These are phyloP conservation scores for Penicillium arizonense DNA, from an alignment of 495 filamentous ascomycete genomes.

Conservation along the genomic window DNA sequence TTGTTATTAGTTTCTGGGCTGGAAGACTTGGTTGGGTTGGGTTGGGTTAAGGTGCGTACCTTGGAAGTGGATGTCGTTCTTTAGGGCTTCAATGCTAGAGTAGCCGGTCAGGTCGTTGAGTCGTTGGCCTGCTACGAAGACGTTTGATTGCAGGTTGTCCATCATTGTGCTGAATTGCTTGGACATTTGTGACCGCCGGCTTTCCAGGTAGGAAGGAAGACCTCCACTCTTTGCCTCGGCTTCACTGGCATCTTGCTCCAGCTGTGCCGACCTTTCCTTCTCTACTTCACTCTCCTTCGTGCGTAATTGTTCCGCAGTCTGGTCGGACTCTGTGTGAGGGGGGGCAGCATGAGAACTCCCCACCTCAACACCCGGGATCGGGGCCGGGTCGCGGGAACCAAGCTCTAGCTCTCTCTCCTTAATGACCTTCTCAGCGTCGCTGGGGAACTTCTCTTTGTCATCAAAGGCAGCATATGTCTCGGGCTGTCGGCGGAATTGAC, in stretches of 20 bases:
- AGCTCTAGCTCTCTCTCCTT: slow-evolving; percentile 12
- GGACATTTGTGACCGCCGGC: slow-evolving; percentile 66
- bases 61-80: slow-evolving; percentile 68
- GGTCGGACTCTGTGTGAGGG: slow-evolving; percentile 11
- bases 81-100: slow-evolving; percentile 84
- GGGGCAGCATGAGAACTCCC: slow-evolving; percentile 15
- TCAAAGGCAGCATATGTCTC: slow-evolving; percentile 17
- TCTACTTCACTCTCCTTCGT: slow-evolving; percentile 5
- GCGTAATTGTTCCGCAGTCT: slow-evolving; percentile 1
- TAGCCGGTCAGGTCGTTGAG: slow-evolving; percentile 95
- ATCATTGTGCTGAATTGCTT: slow-evolving; percentile 75
- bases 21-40: neutral
- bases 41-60: slow-evolving; percentile 36
- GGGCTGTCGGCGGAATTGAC: slow-evolving; percentile 35
- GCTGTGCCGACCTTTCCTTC: slow-evolving; percentile 8
- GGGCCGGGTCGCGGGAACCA: slow-evolving; percentile 16
- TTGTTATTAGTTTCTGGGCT: slow-evolving; percentile 1
- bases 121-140: slow-evolving; percentile 79
- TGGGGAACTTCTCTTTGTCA: slow-evolving; percentile 20
- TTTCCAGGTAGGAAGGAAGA: slow-evolving; percentile 77
- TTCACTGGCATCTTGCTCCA: neutral
- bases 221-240: slow-evolving; percentile 19
- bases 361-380: slow-evolving; percentile 19
- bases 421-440: slow-evolving; percentile 17
- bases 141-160: slow-evolving; percentile 83